Percentiles rank a stretch among this genome's conserved stretches.
These are phyloP conservation scores for Collybia sordida DNA, from an alignment of 768 basidiomycete species.

Conservation along the genomic window DNA sequence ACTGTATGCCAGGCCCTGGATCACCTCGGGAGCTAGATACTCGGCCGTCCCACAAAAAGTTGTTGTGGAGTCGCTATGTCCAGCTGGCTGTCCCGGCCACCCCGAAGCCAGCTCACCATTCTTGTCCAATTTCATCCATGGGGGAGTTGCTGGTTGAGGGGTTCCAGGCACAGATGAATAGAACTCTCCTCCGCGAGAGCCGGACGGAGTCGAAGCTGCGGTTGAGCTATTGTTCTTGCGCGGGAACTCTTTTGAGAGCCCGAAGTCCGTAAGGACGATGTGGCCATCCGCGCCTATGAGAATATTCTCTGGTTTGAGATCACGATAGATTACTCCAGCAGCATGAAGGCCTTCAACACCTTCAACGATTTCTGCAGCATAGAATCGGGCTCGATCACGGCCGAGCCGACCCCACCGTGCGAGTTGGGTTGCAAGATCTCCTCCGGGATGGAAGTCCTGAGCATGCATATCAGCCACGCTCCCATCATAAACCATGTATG, in stretches of 20 bases:
- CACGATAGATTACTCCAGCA: slow-evolving; percentile 95
- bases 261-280: slow-evolving; percentile 97
- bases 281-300: slow-evolving; percentile 94
- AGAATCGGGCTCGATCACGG: slow-evolving; percentile 92
- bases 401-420: slow-evolving; percentile 94
- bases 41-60: slow-evolving; percentile 98
- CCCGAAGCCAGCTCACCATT: slow-evolving; percentile 50
- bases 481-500: slow-evolving; percentile 14
- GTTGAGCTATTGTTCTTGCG: slow-evolving; percentile 45
- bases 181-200: slow-evolving; percentile 47
- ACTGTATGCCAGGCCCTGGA: slow-evolving; percentile 85
- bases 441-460: slow-evolving; percentile 92
- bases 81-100: slow-evolving; percentile 56
- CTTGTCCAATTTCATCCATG: slow-evolving; percentile 75
- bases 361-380: slow-evolving; percentile 96
- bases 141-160: slow-evolving; percentile 51
- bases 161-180: slow-evolving; percentile 50
- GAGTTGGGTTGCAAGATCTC: slow-evolving; percentile 96
- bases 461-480: slow-evolving; percentile 10
- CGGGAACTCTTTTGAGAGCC: slow-evolving; percentile 89
- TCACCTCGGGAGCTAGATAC: slow-evolving; percentile 95
- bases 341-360: slow-evolving; percentile 94
- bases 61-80: slow-evolving; percentile 63
- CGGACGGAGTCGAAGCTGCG: slow-evolving; percentile 59
- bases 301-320: slow-evolving; percentile 96